phyloP scores from a whole-genome alignment of 805 yeast genomes.

The Priceomyces melissophilus region DNA sequence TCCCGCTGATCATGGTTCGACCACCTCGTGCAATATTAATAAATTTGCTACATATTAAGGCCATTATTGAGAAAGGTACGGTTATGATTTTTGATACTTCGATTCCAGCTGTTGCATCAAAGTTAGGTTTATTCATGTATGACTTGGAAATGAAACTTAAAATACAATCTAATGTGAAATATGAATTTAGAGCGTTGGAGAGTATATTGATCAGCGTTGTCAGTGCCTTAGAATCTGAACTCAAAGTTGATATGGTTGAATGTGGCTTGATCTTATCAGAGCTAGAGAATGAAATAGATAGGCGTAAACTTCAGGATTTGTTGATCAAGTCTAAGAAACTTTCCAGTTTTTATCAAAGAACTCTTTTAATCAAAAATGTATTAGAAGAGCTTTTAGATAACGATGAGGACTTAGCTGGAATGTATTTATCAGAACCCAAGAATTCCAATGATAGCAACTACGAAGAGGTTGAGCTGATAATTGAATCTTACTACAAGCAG shows the following conservation, averaged over 20 bases:
- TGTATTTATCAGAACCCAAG: conserved; percentile 60
- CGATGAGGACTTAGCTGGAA: conserved; percentile 77
- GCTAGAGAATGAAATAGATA: conserved; percentile 74
- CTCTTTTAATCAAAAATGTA: conserved; percentile 71
- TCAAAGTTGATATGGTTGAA: conserved; percentile 51
- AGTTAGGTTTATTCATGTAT: conserved; percentile 74
- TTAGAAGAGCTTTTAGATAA: conserved; percentile 80
- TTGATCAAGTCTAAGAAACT: conserved; percentile 70
- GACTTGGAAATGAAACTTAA: conserved; percentile 76
- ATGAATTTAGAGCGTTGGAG: conserved; percentile 82
- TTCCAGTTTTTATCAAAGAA: conserved; percentile 70
- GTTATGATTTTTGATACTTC: conserved; percentile 84
- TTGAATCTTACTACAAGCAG: conserved; percentile 87
- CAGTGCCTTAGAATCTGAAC: conserved; percentile 74
- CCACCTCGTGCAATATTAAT: conserved; percentile 70
- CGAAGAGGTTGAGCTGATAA: conserved; percentile 79
- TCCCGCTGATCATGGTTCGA: conserved; percentile 84
- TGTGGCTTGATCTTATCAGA: conserved; percentile 66
- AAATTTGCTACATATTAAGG: conserved; percentile 83
- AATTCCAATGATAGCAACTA: conserved; percentile 32
- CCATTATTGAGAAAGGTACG: conserved; percentile 73
- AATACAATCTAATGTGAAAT: conserved; percentile 30
- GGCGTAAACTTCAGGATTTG: conserved; percentile 69
- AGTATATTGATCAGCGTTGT: conserved; percentile 77
- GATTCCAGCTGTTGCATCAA: conserved; percentile 61